A percentile compares a stretch with the other conserved stretches of the same genome.
Conservation (phyloP, 2,329 filamentous ascomycete genomes). For the Pyricularia sp. region DNA sequence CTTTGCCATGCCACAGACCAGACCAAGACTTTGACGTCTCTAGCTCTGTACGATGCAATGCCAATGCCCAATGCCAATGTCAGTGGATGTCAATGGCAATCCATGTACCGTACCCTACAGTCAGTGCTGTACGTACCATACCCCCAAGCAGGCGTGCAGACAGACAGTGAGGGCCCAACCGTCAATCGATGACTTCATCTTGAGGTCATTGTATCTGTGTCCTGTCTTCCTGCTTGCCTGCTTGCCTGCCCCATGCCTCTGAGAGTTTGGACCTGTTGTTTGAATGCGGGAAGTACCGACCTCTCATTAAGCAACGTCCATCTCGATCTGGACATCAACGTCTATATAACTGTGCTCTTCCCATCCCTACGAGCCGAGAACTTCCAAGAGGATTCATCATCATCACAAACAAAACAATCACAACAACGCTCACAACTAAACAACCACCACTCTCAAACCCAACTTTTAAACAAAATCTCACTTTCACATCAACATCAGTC, state of each 20-base stretch:
- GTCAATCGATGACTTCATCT: neutral
- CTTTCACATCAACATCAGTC: constrained; percentile 10
- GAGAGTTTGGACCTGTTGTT: neutral
- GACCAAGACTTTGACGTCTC: neutral
- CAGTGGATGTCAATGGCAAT: too few species aligned
- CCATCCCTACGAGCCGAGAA: neutral
- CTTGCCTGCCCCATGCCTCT: neutral
- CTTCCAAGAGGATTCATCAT: neutral
- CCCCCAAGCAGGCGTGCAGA: neutral
- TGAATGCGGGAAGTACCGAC: neutral
- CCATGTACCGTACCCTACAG: too few species aligned
- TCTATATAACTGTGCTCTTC: neutral
- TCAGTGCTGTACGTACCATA: too few species aligned
- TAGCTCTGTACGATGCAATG: neutral
- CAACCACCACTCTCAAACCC: too few species aligned
- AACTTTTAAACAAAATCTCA: too few species aligned
- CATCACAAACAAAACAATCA: constrained; percentile 1
- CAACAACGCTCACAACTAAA: constrained; percentile 3
- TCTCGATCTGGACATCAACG: neutral
- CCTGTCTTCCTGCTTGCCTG: neutral
- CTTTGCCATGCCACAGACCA: neutral
- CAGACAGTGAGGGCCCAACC: neutral
- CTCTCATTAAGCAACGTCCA: neutral
- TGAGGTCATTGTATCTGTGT: neutral
- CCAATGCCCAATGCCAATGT: too few species aligned